Evolutionary conservation across 257 asterid species (phyloP).

Genomic region (Solanum peruvianum): DNA sequence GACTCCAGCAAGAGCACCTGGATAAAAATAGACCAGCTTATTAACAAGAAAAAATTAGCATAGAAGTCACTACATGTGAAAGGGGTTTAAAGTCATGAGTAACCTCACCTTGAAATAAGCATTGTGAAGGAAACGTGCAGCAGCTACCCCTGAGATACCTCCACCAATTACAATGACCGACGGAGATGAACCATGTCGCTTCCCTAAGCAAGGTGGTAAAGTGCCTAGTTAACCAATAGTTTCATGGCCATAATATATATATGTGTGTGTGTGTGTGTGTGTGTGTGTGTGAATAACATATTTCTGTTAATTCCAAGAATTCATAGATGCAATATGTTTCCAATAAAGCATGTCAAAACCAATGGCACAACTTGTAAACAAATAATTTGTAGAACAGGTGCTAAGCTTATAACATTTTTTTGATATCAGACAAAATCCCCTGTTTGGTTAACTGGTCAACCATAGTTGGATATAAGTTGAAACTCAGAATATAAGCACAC

Average conservation of each 20-base stretch:
- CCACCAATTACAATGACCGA: conserved; percentile 86
- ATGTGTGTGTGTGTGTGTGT: no score
- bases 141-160: conserved; percentile 97
- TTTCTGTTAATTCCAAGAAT: not conserved
- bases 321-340: not conserved
- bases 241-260: not conserved
- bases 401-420: not conserved
- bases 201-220: conserved; percentile 36
- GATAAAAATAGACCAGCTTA: not conserved
- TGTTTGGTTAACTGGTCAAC: not conserved
- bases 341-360: not conserved
- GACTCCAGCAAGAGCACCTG: conserved; percentile 92
- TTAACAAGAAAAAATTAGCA: not conserved
- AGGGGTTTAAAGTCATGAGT: not conserved
- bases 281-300: not conserved
- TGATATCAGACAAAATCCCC: not conserved
- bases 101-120: conserved; percentile 64
- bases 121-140: conserved; percentile 70
- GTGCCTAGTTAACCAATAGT: conserved; percentile 26
- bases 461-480: not conserved
- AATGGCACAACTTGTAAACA: not conserved
- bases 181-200: conserved; percentile 44
- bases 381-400: not conserved
- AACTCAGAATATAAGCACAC: not conserved
- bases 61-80: not conserved